Base-by-base conservation (phyloP, 169 alveolate genomes). In the Cryptosporidium tyzzeri region DNA sequence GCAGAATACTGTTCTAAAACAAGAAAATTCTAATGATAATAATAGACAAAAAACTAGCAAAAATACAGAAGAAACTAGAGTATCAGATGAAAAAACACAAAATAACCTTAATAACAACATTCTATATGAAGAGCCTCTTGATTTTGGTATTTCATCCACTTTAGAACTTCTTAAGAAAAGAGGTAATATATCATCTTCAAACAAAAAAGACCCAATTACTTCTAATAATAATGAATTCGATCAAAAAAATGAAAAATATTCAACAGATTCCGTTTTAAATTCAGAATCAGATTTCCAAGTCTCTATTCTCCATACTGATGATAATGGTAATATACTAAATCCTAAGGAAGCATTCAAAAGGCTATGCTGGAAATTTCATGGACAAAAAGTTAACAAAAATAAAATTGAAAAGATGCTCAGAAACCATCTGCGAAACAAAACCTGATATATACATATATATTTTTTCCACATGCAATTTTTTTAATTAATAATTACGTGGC, bases 281-380 rank as follows among this genome's bases (percentile, higher is more conserved):
- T 39, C 18, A 7, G 73, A 67, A 21, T 50, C 18, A 3, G 37
- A n/a, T 53, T 6, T 39, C 8, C 45, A 61, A 10, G 48, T 80
- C 21, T 37, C 75, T 45, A 62, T 80, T 21, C 39, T 59, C 39
- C 87, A 80, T n/a, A 80, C 75, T 1, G 87, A 80, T 37, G 68
- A 80, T 10, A 80, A 80, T 33, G 87, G 87, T 8, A 80, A 80
- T 23, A 45, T 80, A 21, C 23, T 80, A 61, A 65, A 59, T 41
- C 75, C 55, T 41, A 80, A 80, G 33, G 71, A 61, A 1, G 87
- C 87, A 21, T 80, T 80, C 29, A 80, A 65, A 80, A 35, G 68
- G 26, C 33, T 80, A 6, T 80, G 87, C n/a, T 80, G 87, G 87
- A 80, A 80, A 62, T 80, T 80, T 33, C 87, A 80, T 65, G 87